A percentile compares a stretch with the other conserved stretches of the same genome.
These are phyloP conservation scores for Aspergillus hancockii DNA, from an alignment of 495 filamentous ascomycete genomes.

Conservation along the genomic window DNA sequence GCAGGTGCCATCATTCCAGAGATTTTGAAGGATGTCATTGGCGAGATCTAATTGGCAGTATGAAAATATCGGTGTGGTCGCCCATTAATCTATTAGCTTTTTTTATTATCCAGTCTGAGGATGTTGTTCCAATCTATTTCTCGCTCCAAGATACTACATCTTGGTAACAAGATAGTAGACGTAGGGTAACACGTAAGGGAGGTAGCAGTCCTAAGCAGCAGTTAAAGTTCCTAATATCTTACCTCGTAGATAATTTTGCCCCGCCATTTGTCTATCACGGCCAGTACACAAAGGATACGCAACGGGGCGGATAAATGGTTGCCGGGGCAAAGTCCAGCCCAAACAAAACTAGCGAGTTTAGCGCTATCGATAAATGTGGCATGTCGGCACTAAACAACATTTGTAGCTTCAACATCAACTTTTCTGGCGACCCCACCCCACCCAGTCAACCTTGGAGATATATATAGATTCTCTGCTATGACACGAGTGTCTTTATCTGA, in stretches of 20 bases:
- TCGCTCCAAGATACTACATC: background rate
- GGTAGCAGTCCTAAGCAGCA: too few relatives aligned
- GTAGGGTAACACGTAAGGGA: too few relatives aligned
- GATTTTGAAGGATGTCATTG: slow-evolving; percentile 48
- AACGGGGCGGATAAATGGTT: slow-evolving; percentile 9
- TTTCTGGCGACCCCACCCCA: background rate
- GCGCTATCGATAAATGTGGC: slow-evolving; percentile 27
- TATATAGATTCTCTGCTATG: background rate
- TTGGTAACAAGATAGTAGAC: background rate
- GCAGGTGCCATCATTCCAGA: slow-evolving; percentile 58
- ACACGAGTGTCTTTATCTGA: background rate
- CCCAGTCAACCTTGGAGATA: background rate
- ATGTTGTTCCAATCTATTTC: background rate
- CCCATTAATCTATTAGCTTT: background rate
- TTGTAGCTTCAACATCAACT: slow-evolving; percentile 21
- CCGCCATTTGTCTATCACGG: too few relatives aligned
- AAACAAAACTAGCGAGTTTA: slow-evolving; percentile 16
- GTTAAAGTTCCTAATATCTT: too few relatives aligned
- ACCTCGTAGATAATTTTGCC: background rate
- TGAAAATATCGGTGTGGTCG: background rate
- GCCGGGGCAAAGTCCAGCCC: slow-evolving; percentile 19
- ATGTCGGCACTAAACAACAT: slow-evolving; percentile 13
- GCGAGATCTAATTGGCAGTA: slow-evolving; percentile 32
- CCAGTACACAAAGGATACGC: background rate
- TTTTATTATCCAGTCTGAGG: background rate